Percentiles rank a stretch among this genome's conserved stretches.
Conservation (phyloP, 1,139 yeast genomes). For the Yamadazyma spencermartinsiae region DNA sequence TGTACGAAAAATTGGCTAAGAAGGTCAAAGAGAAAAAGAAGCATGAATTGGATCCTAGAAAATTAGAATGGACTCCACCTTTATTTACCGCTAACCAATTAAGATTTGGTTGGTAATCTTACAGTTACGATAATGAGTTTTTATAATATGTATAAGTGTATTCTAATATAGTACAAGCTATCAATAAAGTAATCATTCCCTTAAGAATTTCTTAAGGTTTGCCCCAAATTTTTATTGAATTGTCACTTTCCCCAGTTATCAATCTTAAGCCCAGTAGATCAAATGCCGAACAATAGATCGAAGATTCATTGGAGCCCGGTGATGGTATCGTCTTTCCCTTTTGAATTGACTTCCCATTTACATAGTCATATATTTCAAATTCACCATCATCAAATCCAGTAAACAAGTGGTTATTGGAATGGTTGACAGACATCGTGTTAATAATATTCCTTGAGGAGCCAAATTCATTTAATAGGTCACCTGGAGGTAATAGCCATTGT, state of each 20-base stretch:
- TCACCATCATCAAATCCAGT: slow-evolving; percentile 86
- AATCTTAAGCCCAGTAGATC: slow-evolving; percentile 80
- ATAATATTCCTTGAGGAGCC: slow-evolving; percentile 42
- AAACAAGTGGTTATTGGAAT: slow-evolving; percentile 63
- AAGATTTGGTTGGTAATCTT: slow-evolving; percentile 82
- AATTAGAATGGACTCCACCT: slow-evolving; percentile 91
- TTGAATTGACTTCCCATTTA: slow-evolving; percentile 64
- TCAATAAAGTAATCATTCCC: not conserved
- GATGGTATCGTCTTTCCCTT: slow-evolving; percentile 50
- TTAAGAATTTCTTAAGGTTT: slow-evolving; percentile 23
- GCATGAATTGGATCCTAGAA: slow-evolving; percentile 72
- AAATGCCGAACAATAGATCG: slow-evolving; percentile 71
- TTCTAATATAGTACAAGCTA: slow-evolving; percentile 5
- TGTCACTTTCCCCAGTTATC: slow-evolving; percentile 88
- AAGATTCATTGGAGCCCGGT: slow-evolving; percentile 69
- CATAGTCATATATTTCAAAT: slow-evolving; percentile 78
- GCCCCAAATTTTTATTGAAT: slow-evolving; percentile 84
- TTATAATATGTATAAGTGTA: not conserved
- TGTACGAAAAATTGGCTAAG: slow-evolving; percentile 71
- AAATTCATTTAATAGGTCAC: slow-evolving; percentile 57
- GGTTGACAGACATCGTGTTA: slow-evolving; percentile 67
- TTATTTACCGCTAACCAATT: slow-evolving; percentile 93
- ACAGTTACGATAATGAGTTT: slow-evolving; percentile 2
- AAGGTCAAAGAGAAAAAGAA: slow-evolving; percentile 62
- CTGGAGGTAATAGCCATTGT: slow-evolving; percentile 83